Evolutionary conservation across 176 grass and related monocot genomes (phyloP).

Genomic region (Alloteropsis semialata): DNA sequence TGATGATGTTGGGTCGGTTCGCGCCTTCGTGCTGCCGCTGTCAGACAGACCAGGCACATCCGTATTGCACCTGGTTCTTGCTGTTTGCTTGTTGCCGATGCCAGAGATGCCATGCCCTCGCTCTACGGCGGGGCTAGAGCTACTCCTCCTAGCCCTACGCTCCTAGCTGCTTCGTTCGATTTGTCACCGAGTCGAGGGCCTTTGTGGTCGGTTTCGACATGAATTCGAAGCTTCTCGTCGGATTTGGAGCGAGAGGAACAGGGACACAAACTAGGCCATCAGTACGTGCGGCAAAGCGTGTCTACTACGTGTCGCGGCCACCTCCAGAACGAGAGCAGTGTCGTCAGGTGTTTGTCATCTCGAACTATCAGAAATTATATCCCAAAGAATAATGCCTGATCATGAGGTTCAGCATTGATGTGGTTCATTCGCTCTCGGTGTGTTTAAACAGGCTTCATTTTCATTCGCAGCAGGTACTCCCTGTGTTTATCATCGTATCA

Average conservation of each 20-base stretch:
- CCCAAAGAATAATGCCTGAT: neutral
- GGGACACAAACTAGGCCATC: neutral
- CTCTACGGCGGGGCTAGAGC: neutral
- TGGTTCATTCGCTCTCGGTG: neutral
- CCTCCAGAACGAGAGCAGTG: neutral
- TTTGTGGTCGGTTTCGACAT: neutral
- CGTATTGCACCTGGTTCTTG: no score
- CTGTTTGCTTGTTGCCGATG: no score
- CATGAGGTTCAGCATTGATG: neutral
- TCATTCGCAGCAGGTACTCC: neutral
- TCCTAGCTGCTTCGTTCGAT: neutral
- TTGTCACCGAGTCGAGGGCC: slow-evolving; percentile 9
- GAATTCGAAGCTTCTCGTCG: neutral
- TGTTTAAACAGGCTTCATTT: neutral
- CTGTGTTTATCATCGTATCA: neutral
- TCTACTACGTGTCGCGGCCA: neutral
- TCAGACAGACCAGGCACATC: neutral
- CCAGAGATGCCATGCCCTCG: neutral
- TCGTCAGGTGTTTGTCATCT: neutral
- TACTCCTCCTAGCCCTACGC: no score
- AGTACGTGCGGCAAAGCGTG: neutral
- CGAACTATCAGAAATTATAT: neutral
- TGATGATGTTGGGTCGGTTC: neutral
- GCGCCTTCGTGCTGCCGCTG: neutral
- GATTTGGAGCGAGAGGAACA: neutral